Conservation (phyloP, 1,139 yeast genomes). For the Arxiozyma heterogenica region DNA sequence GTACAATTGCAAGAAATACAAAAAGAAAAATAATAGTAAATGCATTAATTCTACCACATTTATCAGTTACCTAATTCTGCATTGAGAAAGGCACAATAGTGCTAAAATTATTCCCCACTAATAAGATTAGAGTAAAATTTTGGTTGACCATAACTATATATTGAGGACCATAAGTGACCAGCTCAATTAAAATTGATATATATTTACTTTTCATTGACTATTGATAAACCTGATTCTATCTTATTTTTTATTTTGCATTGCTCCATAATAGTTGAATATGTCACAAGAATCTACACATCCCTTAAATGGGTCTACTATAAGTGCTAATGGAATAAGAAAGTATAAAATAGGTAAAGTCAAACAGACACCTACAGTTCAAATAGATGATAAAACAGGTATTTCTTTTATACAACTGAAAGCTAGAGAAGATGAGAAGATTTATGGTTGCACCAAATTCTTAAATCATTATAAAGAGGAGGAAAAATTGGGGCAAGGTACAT, state of each 20-base stretch:
- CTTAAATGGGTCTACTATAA: not conserved
- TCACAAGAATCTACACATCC: not conserved
- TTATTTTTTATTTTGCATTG: not conserved
- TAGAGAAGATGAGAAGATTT: conserved; percentile 22
- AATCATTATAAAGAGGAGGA: conserved; percentile 47
- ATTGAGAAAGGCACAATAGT: no score
- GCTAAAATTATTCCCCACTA: not conserved
- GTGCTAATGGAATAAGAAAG: conserved; percentile 8
- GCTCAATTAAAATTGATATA: not conserved
- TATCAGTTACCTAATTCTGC: not conserved
- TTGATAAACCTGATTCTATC: not conserved
- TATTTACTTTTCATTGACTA: not conserved
- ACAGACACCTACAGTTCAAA: conserved; percentile 26
- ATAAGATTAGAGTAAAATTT: not conserved
- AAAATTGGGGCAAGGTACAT: conserved; percentile 89
- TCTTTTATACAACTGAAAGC: conserved; percentile 22
- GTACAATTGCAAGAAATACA: not conserved
- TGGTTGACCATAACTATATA: no score
- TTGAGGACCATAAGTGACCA: not conserved
- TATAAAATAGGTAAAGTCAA: conserved; percentile 31
- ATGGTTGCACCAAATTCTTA: conserved; percentile 28
- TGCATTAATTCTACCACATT: not conserved
- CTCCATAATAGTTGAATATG: not conserved
- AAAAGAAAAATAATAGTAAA: no score
- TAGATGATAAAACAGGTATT: conserved; percentile 22